phyloP scores from a whole-genome alignment of 148 eudicot genomes.

The Pharnaceum exiguum region DNA sequence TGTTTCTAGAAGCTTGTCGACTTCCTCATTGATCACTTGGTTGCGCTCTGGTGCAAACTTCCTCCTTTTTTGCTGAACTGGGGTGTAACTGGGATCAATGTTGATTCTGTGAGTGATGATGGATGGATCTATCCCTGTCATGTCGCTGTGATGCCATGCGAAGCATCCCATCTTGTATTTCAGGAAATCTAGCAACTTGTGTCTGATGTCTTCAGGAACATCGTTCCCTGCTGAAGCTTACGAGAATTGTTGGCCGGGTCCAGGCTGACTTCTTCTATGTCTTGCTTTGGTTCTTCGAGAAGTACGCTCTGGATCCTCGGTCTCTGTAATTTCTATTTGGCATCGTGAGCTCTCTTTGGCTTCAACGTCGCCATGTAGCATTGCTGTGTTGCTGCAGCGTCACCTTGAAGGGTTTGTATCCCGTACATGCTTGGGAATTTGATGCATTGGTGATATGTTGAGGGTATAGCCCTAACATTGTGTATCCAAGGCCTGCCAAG shows the following conservation, averaged over 20 bases:
- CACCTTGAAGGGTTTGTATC: background rate
- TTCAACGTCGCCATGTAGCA: background rate
- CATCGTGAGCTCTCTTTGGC: background rate
- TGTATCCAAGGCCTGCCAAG: background rate
- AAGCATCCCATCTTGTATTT: background rate
- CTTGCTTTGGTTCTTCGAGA: background rate
- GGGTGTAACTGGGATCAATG: background rate
- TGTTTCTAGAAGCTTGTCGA: background rate
- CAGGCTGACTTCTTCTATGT: background rate
- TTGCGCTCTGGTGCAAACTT: background rate
- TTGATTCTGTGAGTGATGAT: background rate
- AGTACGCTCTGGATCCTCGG: background rate
- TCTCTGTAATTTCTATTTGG: background rate
- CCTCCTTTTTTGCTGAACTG: background rate
- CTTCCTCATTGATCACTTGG: background rate
- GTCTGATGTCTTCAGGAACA: background rate
- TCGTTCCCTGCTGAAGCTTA: background rate
- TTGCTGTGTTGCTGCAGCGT: background rate
- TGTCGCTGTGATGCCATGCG: background rate
- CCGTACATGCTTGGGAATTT: background rate
- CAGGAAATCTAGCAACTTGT: background rate
- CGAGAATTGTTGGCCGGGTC: background rate
- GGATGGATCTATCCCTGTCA: background rate
- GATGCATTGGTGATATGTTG: background rate
- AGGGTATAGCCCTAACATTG: background rate